A percentile compares a stretch with the other conserved stretches of the same genome.
Evolutionary conservation across 768 basidiomycete genomes (phyloP).

Genomic region (Amanita phalloides): DNA sequence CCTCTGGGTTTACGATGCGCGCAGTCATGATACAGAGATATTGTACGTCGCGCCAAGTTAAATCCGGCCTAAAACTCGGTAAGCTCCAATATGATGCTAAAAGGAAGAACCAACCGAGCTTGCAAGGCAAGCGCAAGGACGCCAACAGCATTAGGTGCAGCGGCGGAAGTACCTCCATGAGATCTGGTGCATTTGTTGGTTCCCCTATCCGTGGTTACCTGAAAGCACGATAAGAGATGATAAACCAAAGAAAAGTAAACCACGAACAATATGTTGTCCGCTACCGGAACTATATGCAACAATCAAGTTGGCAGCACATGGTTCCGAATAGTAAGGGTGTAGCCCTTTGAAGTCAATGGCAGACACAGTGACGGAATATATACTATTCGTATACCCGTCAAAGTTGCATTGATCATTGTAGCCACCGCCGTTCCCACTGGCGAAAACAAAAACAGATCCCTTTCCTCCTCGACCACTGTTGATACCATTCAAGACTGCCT

Average conservation of each 20-base stretch:
- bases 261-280: slow-evolving; percentile 83
- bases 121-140: slow-evolving; percentile 86
- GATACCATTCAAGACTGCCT: slow-evolving; percentile 90
- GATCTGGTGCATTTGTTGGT: slow-evolving; percentile 66
- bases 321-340: slow-evolving; percentile 94
- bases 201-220: slow-evolving; percentile 95
- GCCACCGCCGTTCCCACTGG: slow-evolving; percentile 90
- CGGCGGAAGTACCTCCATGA: slow-evolving; percentile 97
- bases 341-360: slow-evolving; percentile 88
- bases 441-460: slow-evolving; percentile 93
- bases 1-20: slow-evolving; percentile 70
- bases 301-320: slow-evolving; percentile 96
- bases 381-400: slow-evolving; percentile 97
- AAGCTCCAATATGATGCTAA: slow-evolving; percentile 3
- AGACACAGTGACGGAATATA: slow-evolving; percentile 94
- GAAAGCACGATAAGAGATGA: slow-evolving; percentile 9
- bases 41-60: slow-evolving; percentile 95
- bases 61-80: slow-evolving; percentile 56
- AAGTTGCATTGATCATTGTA: slow-evolving; percentile 97
- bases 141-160: slow-evolving; percentile 93
- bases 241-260: slow-evolving; percentile 2
- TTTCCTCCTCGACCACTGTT: slow-evolving; percentile 83
- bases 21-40: slow-evolving; percentile 76
- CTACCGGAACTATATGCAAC: slow-evolving; percentile 95
- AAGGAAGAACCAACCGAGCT: slow-evolving; percentile 46